These are phyloP conservation scores for Alternaria ethzedia DNA, from an alignment of 2,329 filamentous ascomycete genomes.

Conservation along the genomic window DNA sequence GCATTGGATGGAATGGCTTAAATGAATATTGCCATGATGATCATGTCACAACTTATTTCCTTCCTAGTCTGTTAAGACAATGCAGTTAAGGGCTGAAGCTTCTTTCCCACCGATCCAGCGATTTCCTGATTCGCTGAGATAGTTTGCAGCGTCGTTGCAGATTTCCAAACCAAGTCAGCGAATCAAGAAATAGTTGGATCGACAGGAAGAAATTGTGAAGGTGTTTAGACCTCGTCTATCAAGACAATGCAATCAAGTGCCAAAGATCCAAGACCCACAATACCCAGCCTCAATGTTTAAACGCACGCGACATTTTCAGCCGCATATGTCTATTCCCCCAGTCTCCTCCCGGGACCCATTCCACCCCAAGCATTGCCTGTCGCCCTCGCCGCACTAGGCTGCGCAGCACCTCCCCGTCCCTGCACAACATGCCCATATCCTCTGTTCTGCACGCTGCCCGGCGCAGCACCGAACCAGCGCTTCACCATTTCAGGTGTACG, in stretches of 20 bases:
- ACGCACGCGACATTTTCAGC: constrained; percentile 7
- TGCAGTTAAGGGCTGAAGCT: accelerated
- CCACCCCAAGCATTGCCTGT: constrained; percentile 32
- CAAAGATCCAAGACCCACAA: not conserved
- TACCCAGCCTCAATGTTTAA: not conserved
- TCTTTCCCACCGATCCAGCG: not conserved
- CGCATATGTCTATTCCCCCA: constrained; percentile 26
- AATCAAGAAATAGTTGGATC: not conserved
- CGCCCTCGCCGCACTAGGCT: constrained; percentile 30
- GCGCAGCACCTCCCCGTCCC: constrained; percentile 24
- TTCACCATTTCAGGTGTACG: constrained; percentile 76
- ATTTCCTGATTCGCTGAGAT: not conserved
- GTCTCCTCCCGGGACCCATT: constrained; percentile 41
- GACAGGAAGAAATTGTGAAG: not conserved
- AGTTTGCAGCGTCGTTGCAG: not conserved
- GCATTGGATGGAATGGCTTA: not conserved
- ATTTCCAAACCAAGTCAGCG: not conserved
- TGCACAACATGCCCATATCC: constrained; percentile 69
- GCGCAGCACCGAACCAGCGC: constrained; percentile 64
- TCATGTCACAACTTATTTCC: not conserved
- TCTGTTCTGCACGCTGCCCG: constrained; percentile 55
- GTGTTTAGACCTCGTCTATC: not conserved
- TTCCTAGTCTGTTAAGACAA: not conserved
- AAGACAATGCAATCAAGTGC: not conserved
- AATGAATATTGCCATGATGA: not conserved